These are phyloP conservation scores for Alternaria ventricosa DNA, from an alignment of 2,329 filamentous ascomycete genomes.

Conservation along the genomic window DNA sequence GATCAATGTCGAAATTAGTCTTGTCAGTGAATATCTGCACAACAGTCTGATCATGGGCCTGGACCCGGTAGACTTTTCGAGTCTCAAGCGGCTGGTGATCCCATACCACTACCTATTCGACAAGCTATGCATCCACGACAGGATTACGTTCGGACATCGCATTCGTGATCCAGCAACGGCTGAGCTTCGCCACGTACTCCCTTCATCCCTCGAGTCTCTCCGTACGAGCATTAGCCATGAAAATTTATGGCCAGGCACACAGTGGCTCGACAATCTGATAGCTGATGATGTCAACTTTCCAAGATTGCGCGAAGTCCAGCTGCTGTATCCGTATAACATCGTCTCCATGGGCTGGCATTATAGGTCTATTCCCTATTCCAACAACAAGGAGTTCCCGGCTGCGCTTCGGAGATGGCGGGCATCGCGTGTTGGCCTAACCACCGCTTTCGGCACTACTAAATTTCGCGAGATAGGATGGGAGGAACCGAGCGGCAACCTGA, in stretches of 20 bases:
- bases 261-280: neutral
- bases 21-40: neutral
- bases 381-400: neutral
- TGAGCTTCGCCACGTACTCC: neutral
- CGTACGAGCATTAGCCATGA: neutral
- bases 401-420: neutral
- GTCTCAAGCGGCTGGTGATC: neutral
- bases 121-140: neutral
- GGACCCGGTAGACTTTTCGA: neutral
- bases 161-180: neutral
- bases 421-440: neutral
- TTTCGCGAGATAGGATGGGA: neutral
- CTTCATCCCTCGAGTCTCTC: neutral
- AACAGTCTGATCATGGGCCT: neutral
- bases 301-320: neutral
- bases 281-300: neutral
- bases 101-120: neutral
- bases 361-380: neutral
- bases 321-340: neutral
- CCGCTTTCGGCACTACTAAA: neutral
- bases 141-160: neutral
- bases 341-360: neutral
- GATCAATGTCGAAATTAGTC: neutral
- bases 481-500: neutral
- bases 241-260: neutral